phyloP scores from a whole-genome alignment of 2,329 filamentous ascomycete species.

The Calycina herbarum region DNA sequence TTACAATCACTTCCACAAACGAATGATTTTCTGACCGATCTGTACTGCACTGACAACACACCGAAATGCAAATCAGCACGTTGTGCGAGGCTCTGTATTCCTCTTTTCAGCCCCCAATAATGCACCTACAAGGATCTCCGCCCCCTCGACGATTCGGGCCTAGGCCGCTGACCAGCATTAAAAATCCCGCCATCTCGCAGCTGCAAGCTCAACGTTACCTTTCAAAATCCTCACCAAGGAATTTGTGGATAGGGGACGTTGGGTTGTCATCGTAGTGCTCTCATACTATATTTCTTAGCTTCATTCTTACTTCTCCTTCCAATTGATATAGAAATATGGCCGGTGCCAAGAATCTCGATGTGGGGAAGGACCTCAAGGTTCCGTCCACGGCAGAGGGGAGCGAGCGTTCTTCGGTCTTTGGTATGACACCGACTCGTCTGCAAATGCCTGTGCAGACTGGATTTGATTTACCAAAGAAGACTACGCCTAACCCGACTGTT shows the following conservation, averaged over 20 bases:
- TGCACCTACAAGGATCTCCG: constrained; percentile 9
- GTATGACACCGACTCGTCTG: neutral
- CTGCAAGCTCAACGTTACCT: neutral
- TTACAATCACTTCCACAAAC: neutral
- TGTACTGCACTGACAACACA: neutral
- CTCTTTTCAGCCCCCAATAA: neutral
- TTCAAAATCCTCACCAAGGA: neutral
- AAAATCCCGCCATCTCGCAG: neutral
- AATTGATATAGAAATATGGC: neutral
- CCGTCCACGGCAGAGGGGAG: neutral
- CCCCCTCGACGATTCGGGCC: constrained; percentile 6
- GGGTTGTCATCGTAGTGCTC: neutral
- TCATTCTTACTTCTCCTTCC: neutral
- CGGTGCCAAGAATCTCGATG: neutral
- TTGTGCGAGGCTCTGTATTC: constrained; percentile 4
- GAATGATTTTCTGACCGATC: neutral
- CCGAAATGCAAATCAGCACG: neutral
- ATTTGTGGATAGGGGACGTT: neutral
- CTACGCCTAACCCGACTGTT: constrained; percentile 8
- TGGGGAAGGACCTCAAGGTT: neutral
- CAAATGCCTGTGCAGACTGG: neutral
- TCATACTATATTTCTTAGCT: neutral
- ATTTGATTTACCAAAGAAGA: neutral
- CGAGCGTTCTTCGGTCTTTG: neutral
- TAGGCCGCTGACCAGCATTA: constrained; percentile 6